A percentile compares a stretch with the other conserved stretches of the same genome.
Evolutionary conservation across 148 eudicot genomes (phyloP).

Genomic region (Persicaria maculosa): DNA sequence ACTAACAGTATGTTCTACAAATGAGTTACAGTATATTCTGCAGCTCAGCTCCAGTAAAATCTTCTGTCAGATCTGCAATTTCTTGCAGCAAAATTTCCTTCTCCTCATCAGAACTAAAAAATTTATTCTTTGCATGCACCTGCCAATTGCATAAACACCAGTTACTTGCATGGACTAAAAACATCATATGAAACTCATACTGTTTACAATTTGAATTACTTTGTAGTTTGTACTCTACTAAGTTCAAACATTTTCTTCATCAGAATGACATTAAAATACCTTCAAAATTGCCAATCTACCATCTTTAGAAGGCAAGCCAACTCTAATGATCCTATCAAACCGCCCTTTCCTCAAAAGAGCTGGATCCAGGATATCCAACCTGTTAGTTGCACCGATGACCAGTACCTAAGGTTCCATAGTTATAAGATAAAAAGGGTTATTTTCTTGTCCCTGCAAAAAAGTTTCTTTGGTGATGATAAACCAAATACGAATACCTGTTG

Average conservation of each 20-base stretch:
- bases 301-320: constrained; percentile 87
- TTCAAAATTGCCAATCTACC: constrained; percentile 84
- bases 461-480: not conserved
- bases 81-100: constrained; percentile 64
- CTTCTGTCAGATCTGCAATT: constrained; percentile 71
- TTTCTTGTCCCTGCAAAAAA: not conserved
- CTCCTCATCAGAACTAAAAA: constrained; percentile 76
- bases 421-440: not conserved
- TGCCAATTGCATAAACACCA: constrained; percentile 9
- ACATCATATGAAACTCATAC: not conserved
- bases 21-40: constrained; percentile 66
- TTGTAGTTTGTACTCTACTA: not conserved
- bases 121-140: constrained; percentile 91
- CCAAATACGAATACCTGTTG: constrained; percentile 38
- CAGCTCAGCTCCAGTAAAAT: constrained; percentile 89
- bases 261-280: constrained; percentile 24
- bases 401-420: constrained; percentile 41
- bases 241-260: not conserved
- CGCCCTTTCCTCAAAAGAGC: constrained; percentile 87
- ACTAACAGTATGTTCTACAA: constrained; percentile 3
- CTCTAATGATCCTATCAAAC: constrained; percentile 89
- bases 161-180: not conserved
- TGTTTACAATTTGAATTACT: not conserved
- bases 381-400: constrained; percentile 89
- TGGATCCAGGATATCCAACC: constrained; percentile 89